Percentiles rank a stretch among this genome's conserved stretches.
phyloP scores from a whole-genome alignment of 108 stramenopile species.

The Fragilariopsis cylindrus region DNA sequence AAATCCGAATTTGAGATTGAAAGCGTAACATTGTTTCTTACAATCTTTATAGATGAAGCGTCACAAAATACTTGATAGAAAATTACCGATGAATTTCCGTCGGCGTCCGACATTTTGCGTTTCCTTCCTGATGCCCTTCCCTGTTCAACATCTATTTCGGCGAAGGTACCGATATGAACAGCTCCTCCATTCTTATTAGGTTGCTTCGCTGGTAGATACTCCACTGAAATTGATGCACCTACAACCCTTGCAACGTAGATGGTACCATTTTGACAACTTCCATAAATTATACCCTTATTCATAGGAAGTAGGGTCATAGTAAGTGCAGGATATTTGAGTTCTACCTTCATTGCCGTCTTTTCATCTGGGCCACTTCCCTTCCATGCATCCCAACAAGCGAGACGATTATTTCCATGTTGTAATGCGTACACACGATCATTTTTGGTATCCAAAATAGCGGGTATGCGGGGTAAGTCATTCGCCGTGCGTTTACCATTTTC shows the following conservation, averaged over 20 bases:
- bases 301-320: conserved; percentile 29
- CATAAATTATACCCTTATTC: conserved; percentile 35
- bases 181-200: no score
- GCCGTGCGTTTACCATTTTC: neutral
- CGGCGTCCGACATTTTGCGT: conserved; percentile 36
- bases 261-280: conserved; percentile 30
- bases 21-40: conserved; percentile 15
- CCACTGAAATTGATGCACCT: conserved; percentile 15
- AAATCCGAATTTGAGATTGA: conserved; percentile 1
- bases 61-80: conserved; percentile 33
- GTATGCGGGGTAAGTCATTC: conserved; percentile 20
- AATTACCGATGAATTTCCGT: conserved; percentile 16
- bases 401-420: conserved; percentile 33
- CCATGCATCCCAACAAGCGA: conserved; percentile 31
- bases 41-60: conserved; percentile 7
- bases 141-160: conserved; percentile 18
- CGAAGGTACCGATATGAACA: conserved; percentile 25
- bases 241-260: conserved; percentile 31
- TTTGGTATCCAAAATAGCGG: conserved; percentile 39
- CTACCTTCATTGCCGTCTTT: conserved; percentile 14
- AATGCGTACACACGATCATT: conserved; percentile 43
- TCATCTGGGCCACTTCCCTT: conserved; percentile 36
- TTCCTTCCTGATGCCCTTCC: conserved; percentile 13
- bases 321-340: conserved; percentile 24
- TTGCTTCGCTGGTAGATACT: conserved; percentile 27